These are phyloP conservation scores for Tylopilus felleus DNA, from an alignment of 768 basidiomycete genomes.

Conservation along the genomic window DNA sequence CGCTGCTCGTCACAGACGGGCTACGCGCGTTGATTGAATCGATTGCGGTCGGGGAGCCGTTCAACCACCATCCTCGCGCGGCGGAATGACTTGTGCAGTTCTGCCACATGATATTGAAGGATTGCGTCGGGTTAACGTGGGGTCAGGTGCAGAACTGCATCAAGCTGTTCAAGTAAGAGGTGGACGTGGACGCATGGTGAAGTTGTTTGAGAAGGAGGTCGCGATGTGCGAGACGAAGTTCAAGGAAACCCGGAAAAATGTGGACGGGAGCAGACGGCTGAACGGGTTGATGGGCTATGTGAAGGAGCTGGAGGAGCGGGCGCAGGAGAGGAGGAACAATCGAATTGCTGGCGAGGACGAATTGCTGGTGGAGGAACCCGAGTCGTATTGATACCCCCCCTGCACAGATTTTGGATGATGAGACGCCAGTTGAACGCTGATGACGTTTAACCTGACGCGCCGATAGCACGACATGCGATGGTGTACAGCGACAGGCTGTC, in stretches of 20 bases:
- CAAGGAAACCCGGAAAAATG: constrained; percentile 79
- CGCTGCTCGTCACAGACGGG: constrained; percentile 91
- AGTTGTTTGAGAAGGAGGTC: constrained; percentile 82
- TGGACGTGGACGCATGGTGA: constrained; percentile 78
- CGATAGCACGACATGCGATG: constrained; percentile 84
- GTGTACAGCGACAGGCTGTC: constrained; percentile 78
- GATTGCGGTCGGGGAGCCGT: constrained; percentile 86
- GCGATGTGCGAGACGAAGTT: constrained; percentile 82
- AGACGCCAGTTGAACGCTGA: constrained; percentile 21
- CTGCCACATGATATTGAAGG: constrained; percentile 88
- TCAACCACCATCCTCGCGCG: constrained; percentile 84
- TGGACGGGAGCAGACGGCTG: constrained; percentile 83
- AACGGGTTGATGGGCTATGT: constrained; percentile 77
- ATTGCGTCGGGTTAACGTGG: constrained; percentile 89
- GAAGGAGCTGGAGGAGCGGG: constrained; percentile 72
- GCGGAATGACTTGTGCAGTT: constrained; percentile 89
- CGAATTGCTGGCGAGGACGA: constrained; percentile 42
- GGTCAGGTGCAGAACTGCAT: constrained; percentile 99
- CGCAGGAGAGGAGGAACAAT: constrained; percentile 57
- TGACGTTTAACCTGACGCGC: constrained; percentile 4
- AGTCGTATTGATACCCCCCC: constrained; percentile 90
- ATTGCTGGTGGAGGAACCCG: constrained; percentile 42
- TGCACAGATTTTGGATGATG: constrained; percentile 89
- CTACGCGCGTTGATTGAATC: constrained; percentile 86
- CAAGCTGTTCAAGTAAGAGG: constrained; percentile 98